These are phyloP conservation scores for Podaxis sp. DNA, from an alignment of 768 basidiomycete genomes.

Conservation along the genomic window DNA sequence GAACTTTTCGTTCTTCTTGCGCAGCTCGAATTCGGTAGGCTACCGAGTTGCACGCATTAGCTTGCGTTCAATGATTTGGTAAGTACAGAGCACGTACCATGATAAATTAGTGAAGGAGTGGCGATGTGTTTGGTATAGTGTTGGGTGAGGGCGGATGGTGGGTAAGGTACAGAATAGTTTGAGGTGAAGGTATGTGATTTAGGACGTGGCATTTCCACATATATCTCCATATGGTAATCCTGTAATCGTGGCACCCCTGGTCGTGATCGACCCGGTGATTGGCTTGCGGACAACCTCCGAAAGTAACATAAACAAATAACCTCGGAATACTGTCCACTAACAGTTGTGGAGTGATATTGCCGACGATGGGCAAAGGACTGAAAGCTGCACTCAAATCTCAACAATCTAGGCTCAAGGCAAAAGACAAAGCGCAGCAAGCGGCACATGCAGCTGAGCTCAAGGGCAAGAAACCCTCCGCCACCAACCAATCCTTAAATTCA, in stretches of 20 bases:
- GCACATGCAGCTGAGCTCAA: constrained; percentile 53
- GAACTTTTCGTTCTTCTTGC: constrained; percentile 80
- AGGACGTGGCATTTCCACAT: constrained; percentile 28
- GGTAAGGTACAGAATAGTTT: constrained; percentile 3
- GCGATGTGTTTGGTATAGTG: constrained; percentile 16
- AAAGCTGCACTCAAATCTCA: constrained; percentile 71
- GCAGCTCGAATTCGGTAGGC: constrained; percentile 84
- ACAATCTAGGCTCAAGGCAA: constrained; percentile 62
- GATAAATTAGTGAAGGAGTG: constrained; percentile 18
- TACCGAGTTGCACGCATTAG: constrained; percentile 25
- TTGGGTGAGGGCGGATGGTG: constrained; percentile 17
- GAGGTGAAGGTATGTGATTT: neutral
- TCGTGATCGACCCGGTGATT: neutral
- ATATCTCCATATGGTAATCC: neutral
- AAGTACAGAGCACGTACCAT: constrained; percentile 25
- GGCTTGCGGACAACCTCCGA: constrained; percentile 5
- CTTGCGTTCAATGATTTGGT: neutral
- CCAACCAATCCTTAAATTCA: constrained; percentile 9
- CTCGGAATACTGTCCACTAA: neutral
- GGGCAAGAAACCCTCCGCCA: constrained; percentile 29
- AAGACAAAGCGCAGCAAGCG: constrained; percentile 53
- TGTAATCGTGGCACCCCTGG: neutral
- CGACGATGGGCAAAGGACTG: constrained; percentile 55
- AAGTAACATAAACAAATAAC: constrained; percentile 1
- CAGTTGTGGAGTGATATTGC: neutral